Evolutionary conservation across 148 eudicot species (phyloP).

Genomic region (Spergularia marina): DNA sequence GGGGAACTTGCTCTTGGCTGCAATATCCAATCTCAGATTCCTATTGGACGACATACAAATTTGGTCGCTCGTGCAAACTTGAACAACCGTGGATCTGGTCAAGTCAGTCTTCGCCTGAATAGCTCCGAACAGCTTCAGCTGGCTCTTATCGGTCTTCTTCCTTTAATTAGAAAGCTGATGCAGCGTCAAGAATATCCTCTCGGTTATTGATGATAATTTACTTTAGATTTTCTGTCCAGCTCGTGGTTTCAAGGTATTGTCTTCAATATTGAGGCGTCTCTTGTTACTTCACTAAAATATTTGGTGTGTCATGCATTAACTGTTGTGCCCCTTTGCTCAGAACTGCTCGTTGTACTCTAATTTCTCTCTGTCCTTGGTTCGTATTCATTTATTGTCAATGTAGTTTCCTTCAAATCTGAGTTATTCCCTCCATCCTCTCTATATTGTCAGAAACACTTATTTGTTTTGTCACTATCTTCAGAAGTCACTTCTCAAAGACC

Average conservation of each 20-base stretch:
- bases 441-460: too few relatives aligned
- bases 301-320: too few relatives aligned
- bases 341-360: too few relatives aligned
- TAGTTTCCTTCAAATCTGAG: too few relatives aligned
- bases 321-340: too few relatives aligned
- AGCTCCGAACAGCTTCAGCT: conserved; percentile 92
- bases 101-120: conserved; percentile 70
- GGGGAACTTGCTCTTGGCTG: conserved; percentile 91
- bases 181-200: conserved; percentile 48
- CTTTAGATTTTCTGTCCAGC: conserved; percentile 7
- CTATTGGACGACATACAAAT: conserved; percentile 70
- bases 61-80: conserved; percentile 74
- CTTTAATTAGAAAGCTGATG: conserved; percentile 57
- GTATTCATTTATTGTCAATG: too few relatives aligned
- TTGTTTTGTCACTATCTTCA: too few relatives aligned
- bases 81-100: conserved; percentile 79
- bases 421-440: too few relatives aligned
- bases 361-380: too few relatives aligned
- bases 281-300: too few relatives aligned
- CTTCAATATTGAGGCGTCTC: too few relatives aligned
- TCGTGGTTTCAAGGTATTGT: conserved; percentile 6
- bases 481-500: too few relatives aligned
- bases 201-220: conserved; percentile 41
- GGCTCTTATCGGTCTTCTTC: conserved; percentile 68
- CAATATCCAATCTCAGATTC: conserved; percentile 81